Evolutionary conservation across 768 basidiomycete genomes (phyloP).

Genomic region (Pleurotus citrinopileatus): DNA sequence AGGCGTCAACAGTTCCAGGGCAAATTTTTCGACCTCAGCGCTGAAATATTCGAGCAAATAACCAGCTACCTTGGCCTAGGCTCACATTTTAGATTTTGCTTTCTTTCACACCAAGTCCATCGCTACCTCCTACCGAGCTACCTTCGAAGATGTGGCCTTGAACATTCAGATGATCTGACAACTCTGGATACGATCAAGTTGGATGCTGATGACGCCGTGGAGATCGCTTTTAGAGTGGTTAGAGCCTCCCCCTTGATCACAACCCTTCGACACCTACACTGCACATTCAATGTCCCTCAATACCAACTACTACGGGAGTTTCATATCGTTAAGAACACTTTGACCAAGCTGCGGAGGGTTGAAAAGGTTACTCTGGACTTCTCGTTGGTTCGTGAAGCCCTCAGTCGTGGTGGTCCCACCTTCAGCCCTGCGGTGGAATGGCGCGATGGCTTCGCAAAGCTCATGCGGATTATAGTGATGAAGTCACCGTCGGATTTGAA

Average conservation of each 20-base stretch:
- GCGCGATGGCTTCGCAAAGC: background rate
- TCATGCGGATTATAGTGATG: background rate
- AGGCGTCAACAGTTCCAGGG: too few relatives aligned
- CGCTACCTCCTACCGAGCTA: background rate
- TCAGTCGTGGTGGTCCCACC: background rate
- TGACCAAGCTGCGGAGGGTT: background rate
- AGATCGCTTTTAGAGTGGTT: background rate
- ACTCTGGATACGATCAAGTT: background rate
- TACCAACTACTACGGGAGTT: background rate
- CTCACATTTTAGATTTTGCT: background rate
- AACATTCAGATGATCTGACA: background rate
- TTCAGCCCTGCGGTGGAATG: background rate
- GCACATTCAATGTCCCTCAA: background rate
- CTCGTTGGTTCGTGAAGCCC: background rate
- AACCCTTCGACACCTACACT: background rate
- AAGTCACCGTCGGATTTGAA: background rate
- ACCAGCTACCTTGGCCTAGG: background rate
- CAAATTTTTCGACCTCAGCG: background rate
- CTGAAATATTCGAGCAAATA: background rate
- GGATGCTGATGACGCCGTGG: background rate
- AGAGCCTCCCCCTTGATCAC: background rate
- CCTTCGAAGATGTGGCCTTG: background rate
- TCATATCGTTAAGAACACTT: background rate
- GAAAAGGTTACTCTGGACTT: background rate
- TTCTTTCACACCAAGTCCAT: background rate